Conservation (phyloP, 1,284 basidiomycete genomes). For the Phellopilus nigrolimitatus region DNA sequence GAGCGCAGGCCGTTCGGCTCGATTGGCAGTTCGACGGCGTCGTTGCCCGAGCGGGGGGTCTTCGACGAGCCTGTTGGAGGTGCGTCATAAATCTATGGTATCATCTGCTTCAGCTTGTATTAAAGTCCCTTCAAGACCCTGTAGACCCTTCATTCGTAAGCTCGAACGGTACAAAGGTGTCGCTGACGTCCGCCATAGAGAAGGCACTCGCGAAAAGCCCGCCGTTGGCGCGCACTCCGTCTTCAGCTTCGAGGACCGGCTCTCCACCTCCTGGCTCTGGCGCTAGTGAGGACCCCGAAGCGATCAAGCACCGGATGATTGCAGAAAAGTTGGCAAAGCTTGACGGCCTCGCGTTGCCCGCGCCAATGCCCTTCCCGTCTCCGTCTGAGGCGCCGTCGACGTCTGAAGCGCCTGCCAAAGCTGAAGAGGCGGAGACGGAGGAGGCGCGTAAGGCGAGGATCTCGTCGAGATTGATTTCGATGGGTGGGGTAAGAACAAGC, state of each 20-base stretch:
- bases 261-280: neutral
- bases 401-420: slow-evolving; percentile 35
- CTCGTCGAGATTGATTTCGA: slow-evolving; percentile 59
- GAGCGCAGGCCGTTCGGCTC: neutral
- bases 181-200: slow-evolving; percentile 22
- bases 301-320: slow-evolving; percentile 51
- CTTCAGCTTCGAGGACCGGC: neutral
- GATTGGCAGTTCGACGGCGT: slow-evolving; percentile 30
- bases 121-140: slow-evolving; percentile 43
- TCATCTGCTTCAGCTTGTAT: slow-evolving; percentile 46
- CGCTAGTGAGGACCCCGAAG: slow-evolving; percentile 24
- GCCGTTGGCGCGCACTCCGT: slow-evolving; percentile 2
- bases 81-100: slow-evolving; percentile 24
- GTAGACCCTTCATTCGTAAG: slow-evolving; percentile 57
- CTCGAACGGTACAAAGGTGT: slow-evolving; percentile 27
- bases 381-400: slow-evolving; percentile 18
- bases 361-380: slow-evolving; percentile 21
- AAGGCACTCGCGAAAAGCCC: slow-evolving; percentile 14
- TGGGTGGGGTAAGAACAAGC: slow-evolving; percentile 75
- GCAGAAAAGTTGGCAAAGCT: slow-evolving; percentile 78
- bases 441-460: slow-evolving; percentile 64
- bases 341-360: slow-evolving; percentile 64
- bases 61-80: slow-evolving; percentile 60
- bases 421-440: slow-evolving; percentile 44
- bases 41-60: slow-evolving; percentile 35